Evolutionary conservation across 2,329 filamentous ascomycete genomes (phyloP), one percentile per base, ranked within the genome.

Genomic region (Xylaria sp.): DNA sequence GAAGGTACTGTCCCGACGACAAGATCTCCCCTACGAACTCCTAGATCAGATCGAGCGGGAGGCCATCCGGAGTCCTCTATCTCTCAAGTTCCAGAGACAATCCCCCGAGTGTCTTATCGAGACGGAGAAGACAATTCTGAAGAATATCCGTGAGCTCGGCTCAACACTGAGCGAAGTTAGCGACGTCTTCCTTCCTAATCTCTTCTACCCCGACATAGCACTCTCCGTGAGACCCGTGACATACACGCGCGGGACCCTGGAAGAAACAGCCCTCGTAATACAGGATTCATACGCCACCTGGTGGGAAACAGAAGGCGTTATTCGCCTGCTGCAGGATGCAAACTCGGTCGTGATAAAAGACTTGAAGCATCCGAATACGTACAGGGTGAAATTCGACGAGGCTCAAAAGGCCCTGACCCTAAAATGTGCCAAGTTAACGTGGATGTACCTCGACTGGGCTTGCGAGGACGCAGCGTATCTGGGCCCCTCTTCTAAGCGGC

Each of bases 61-160:
- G 18, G 69, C 70, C 9, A n/a, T 76, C 28, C 73, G 72, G 18
- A 76, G 75, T 57, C 75, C 75, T 49, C 49, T 78, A n/a, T 74
- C 75, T 3, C 39, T 43, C 23, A 70, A 64, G 20, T 33, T 75
- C 28, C 64, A 69, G 49, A 67, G 46, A 61, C 46, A 64, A 48
- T 3, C 62, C 15, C 25, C 43, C 18, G 49, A 33, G 10, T 61
- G 59, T 1, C 68, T 75, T 49, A 1, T 25, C 25, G 18, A 62
- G 56, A 58, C 41, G 12, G 70, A 75, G 43, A 25, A 1, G 7
- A 67, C 48, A 55, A 71, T 76, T 48, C 0, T 69, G 28, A 5
- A 33, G n/a, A 67, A 49, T 12, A 49, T 13, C 46, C 20, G 46
- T 20, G 9, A 23, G 10, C 20, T 49, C 13, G 20, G 46, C 20